Percentiles rank a stretch among this genome's conserved stretches.
These are phyloP conservation scores for Orbilia oligospora DNA, from an alignment of 2,329 filamentous ascomycete species.

Conservation along the genomic window DNA sequence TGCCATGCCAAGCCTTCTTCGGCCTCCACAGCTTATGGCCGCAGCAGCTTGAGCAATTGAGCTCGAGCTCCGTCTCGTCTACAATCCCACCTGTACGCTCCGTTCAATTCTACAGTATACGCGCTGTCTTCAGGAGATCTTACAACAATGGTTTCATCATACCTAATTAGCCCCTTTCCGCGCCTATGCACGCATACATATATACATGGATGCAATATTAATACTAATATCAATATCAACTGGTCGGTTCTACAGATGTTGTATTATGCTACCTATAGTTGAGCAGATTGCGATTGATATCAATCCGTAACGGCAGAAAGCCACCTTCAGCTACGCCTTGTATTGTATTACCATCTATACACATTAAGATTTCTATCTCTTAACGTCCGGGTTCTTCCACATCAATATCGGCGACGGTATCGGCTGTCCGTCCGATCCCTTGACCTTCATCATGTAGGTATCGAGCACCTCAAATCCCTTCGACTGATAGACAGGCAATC, in stretches of 20 bases:
- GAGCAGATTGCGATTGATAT: too few species aligned
- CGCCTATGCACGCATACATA: neutral
- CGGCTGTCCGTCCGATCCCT: slow-evolving; percentile 30
- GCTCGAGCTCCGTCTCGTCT: too few species aligned
- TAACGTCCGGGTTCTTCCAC: slow-evolving; percentile 49
- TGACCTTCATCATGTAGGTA: slow-evolving; percentile 29
- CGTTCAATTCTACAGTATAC: neutral
- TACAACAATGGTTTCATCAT: slow-evolving; percentile 13
- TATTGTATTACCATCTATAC: neutral
- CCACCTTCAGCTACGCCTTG: slow-evolving; percentile 45
- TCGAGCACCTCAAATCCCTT: slow-evolving; percentile 50
- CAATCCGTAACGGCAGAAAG: too few species aligned
- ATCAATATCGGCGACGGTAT: slow-evolving; percentile 41
- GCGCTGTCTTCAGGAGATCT: neutral
- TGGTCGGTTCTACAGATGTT: neutral
- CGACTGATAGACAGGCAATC: slow-evolving; percentile 36
- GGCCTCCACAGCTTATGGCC: too few species aligned
- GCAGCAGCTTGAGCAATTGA: too few species aligned
- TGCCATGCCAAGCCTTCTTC: slow-evolving; percentile 8
- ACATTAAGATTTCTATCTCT: too few species aligned
- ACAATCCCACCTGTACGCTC: neutral
- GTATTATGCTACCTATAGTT: neutral
- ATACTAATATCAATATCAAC: neutral
- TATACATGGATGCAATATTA: too few species aligned
- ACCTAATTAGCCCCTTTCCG: slow-evolving; percentile 1